Conservation (phyloP, 768 basidiomycete genomes). For the Russula dissimulans region DNA sequence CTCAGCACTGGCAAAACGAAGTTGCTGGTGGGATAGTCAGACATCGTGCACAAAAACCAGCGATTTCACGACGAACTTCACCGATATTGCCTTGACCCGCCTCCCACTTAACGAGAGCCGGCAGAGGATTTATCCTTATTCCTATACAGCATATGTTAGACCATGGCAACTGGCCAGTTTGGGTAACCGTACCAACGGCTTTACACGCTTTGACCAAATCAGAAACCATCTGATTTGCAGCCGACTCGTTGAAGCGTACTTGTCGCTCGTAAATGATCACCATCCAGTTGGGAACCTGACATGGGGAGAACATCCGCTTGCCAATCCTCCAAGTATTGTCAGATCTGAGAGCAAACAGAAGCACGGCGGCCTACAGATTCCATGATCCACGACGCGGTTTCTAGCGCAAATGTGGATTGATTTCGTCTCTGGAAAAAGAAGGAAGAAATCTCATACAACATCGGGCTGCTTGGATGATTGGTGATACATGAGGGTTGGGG, state of each 20-base stretch:
- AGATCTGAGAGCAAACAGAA: too few species aligned
- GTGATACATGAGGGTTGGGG: slow-evolving; percentile 62
- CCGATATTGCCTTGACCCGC: slow-evolving; percentile 47
- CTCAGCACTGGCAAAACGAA: slow-evolving; percentile 41
- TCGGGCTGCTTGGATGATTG: slow-evolving; percentile 41
- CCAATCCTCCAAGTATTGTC: slow-evolving; percentile 41
- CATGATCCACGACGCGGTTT: slow-evolving; percentile 57
- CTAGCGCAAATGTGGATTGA: neutral
- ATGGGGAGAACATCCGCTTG: slow-evolving; percentile 55
- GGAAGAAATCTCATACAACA: slow-evolving; percentile 36
- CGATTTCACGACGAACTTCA: neutral
- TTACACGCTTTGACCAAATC: slow-evolving; percentile 40
- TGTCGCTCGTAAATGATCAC: slow-evolving; percentile 58
- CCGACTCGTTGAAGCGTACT: slow-evolving; percentile 39
- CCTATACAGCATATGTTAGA: slow-evolving; percentile 31
- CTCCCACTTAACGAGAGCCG: slow-evolving; percentile 40
- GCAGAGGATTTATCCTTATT: slow-evolving; percentile 40
- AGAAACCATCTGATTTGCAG: slow-evolving; percentile 43
- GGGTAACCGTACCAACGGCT: slow-evolving; percentile 46
- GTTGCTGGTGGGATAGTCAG: slow-evolving; percentile 28
- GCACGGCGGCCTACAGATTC: slow-evolving; percentile 51
- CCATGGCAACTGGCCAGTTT: neutral
- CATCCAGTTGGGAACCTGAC: slow-evolving; percentile 45
- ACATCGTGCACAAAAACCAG: neutral
- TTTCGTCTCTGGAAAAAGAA: neutral